Evolutionary conservation across 306 rosid genomes (phyloP).

Genomic region (Lablab purpureus): DNA sequence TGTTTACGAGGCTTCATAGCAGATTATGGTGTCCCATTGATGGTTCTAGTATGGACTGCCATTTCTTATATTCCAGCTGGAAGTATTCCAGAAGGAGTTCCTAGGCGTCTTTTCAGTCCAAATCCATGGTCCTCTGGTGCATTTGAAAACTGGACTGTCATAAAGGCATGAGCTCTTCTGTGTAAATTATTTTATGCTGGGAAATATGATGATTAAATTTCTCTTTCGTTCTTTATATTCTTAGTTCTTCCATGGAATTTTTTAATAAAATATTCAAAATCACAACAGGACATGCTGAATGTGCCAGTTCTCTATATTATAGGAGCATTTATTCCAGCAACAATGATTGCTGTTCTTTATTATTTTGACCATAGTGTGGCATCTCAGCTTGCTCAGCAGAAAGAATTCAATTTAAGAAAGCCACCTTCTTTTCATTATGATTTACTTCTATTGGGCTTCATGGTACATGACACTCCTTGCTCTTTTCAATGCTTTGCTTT

Average conservation of each 20-base stretch:
- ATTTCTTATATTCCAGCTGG: conserved; percentile 72
- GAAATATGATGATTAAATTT: conserved; percentile 9
- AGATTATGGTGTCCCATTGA: conserved; percentile 84
- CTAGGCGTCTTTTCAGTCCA: conserved; percentile 87
- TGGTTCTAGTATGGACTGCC: conserved; percentile 80
- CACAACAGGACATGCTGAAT: conserved; percentile 74
- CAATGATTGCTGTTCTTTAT: conserved; percentile 87
- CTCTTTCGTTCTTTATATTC: background rate
- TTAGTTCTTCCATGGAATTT: background rate
- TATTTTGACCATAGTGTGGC: conserved; percentile 92
- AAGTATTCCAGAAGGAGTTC: conserved; percentile 73
- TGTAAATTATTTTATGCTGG: conserved; percentile 18
- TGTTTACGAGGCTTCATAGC: conserved; percentile 73
- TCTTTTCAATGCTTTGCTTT: conserved; percentile 17
- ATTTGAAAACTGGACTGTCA: conserved; percentile 79
- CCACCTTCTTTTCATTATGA: conserved; percentile 87
- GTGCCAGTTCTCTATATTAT: conserved; percentile 76
- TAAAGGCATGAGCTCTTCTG: conserved; percentile 56
- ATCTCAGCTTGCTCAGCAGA: conserved; percentile 89
- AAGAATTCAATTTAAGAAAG: conserved; percentile 81
- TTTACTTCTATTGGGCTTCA: conserved; percentile 82
- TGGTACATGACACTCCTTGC: conserved; percentile 57
- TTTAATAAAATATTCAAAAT: conserved; percentile 33
- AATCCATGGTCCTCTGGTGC: conserved; percentile 88
- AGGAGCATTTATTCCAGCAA: conserved; percentile 85